Evolutionary conservation across 495 filamentous ascomycete species (phyloP).

Genomic region (Tuber umbilicatum): DNA sequence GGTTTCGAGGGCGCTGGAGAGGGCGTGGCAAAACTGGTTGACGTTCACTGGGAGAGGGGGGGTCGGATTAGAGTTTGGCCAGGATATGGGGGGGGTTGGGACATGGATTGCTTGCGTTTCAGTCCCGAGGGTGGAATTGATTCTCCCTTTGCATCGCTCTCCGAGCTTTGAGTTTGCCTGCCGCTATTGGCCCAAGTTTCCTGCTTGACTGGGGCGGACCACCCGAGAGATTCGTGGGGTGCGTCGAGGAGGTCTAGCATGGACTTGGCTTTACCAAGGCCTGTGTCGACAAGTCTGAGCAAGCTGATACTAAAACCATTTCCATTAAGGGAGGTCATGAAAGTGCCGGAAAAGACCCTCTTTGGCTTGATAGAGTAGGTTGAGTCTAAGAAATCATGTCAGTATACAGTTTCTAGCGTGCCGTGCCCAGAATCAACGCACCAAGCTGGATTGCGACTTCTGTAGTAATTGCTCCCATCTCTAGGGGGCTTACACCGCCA

Average conservation of each 20-base stretch:
- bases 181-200: conserved; percentile 54
- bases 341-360: conserved; percentile 51
- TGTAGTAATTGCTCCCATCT: conserved; percentile 80
- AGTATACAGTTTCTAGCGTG: neutral
- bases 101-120: conserved; percentile 47
- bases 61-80: conserved; percentile 9
- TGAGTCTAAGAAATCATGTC: conserved; percentile 36
- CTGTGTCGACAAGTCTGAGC: conserved; percentile 72
- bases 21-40: conserved; percentile 50
- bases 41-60: conserved; percentile 52
- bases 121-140: conserved; percentile 61
- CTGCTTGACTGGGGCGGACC: conserved; percentile 62
- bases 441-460: conserved; percentile 75
- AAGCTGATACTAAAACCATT: conserved; percentile 85
- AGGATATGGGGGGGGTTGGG: neutral
- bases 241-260: conserved; percentile 86
- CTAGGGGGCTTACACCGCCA: conserved; percentile 81
- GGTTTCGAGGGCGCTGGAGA: conserved; percentile 61
- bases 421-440: conserved; percentile 3
- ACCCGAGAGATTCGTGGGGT: conserved; percentile 76
- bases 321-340: conserved; percentile 83
- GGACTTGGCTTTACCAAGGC: conserved; percentile 64
- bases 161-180: conserved; percentile 44
- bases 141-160: conserved; percentile 45
- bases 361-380: conserved; percentile 33